phyloP scores from a whole-genome alignment of 2,329 filamentous ascomycete genomes.

The Aspergillus vadensis region DNA sequence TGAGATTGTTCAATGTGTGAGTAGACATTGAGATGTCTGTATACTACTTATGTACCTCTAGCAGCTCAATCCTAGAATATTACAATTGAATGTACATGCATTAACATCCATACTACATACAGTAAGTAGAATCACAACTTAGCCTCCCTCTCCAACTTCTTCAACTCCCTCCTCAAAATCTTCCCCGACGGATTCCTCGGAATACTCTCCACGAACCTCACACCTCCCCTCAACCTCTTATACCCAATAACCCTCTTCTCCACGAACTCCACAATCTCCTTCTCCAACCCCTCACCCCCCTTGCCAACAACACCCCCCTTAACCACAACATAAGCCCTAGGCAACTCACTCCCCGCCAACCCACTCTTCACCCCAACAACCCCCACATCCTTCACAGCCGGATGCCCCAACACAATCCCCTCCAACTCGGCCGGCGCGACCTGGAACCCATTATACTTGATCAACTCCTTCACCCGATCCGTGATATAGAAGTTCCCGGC shows the following conservation, averaged over 20 bases:
- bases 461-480: constrained; percentile 65
- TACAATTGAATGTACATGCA: too few relatives aligned
- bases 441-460: constrained; percentile 66
- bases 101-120: neutral
- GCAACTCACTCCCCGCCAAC: constrained; percentile 62
- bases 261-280: constrained; percentile 34
- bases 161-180: constrained; percentile 31
- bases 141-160: constrained; percentile 17
- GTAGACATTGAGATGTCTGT: too few relatives aligned
- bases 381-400: constrained; percentile 54
- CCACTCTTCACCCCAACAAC: constrained; percentile 60
- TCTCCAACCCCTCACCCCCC: constrained; percentile 41
- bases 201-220: constrained; percentile 34
- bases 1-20: too few relatives aligned
- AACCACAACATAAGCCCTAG: constrained; percentile 58
- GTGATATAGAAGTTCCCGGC: constrained; percentile 79
- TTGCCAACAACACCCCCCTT: constrained; percentile 15
- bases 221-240: constrained; percentile 37
- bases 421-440: constrained; percentile 65
- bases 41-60: too few relatives aligned
- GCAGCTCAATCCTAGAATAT: too few relatives aligned
- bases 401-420: constrained; percentile 46
- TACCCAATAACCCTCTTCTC: constrained; percentile 33
- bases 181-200: constrained; percentile 40
- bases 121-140: neutral